Conservation (phyloP, 1,284 basidiomycete species). For the Microbotryum saponariae region DNA sequence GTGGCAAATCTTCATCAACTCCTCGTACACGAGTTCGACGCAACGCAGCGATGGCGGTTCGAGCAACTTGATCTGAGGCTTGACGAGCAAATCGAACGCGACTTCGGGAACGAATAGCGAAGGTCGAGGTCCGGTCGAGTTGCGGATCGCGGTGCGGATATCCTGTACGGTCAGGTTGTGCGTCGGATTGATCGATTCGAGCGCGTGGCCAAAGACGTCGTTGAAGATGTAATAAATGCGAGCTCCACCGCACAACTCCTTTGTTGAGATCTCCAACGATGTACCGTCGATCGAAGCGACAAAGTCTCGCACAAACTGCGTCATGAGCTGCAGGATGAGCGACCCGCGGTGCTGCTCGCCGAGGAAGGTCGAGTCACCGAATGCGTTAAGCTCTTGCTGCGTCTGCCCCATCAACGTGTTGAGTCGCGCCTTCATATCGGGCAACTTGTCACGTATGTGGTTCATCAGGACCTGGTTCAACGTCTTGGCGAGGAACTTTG, state of each 20-base stretch:
- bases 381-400: constrained; percentile 93
- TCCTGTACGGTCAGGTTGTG: constrained; percentile 86
- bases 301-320: constrained; percentile 96
- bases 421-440: constrained; percentile 97
- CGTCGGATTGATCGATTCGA: constrained; percentile 83
- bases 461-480: constrained; percentile 93
- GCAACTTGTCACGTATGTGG: constrained; percentile 96
- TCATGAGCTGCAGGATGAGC: constrained; percentile 91
- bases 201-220: constrained; percentile 90
- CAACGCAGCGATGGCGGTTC: constrained; percentile 90
- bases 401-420: constrained; percentile 99
- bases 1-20: constrained; percentile 98
- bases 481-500: constrained; percentile 86
- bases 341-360: constrained; percentile 87
- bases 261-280: constrained; percentile 93
- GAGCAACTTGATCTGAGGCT: constrained; percentile 95
- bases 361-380: constrained; percentile 86
- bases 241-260: constrained; percentile 95
- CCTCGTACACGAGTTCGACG: constrained; percentile 97
- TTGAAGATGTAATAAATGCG: constrained; percentile 99
- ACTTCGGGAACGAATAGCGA: constrained; percentile 95
- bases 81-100: constrained; percentile 94
- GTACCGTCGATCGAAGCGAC: constrained; percentile 96
- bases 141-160: constrained; percentile 95
- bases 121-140: constrained; percentile 92